A percentile compares a stretch with the other conserved stretches of the same genome.
phyloP scores from a whole-genome alignment of 306 rosid species.

The Astragalus membranaceus region DNA sequence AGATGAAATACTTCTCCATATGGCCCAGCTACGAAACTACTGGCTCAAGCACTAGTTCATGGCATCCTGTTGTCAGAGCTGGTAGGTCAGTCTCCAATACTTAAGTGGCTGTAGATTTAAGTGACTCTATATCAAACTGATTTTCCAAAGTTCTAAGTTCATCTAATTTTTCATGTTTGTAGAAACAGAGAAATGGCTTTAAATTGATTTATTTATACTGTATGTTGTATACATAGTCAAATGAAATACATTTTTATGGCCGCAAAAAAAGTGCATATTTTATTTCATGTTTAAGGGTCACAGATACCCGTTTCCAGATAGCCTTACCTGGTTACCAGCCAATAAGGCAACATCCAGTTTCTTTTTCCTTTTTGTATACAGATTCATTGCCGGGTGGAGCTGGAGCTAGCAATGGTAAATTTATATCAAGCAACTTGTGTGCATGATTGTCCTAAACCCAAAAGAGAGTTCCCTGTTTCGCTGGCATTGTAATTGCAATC shows the following conservation, averaged over 20 bases:
- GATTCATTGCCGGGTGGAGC: too few species aligned
- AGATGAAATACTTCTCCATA: slow-evolving; percentile 86
- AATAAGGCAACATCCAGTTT: not conserved
- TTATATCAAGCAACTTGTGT: too few species aligned
- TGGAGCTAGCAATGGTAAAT: not conserved
- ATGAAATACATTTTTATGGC: not conserved
- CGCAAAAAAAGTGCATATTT: not conserved
- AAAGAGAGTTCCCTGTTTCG: too few species aligned
- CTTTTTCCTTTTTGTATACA: too few species aligned
- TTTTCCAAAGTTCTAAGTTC: not conserved
- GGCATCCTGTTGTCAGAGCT: not conserved
- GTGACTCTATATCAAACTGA: not conserved
- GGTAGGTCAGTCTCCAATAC: slow-evolving; percentile 1
- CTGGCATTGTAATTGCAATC: too few species aligned
- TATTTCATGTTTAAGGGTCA: not conserved
- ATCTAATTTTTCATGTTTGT: slow-evolving; percentile 2
- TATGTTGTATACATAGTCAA: not conserved
- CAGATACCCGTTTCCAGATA: slow-evolving; percentile 6
- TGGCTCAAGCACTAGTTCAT: slow-evolving; percentile 83
- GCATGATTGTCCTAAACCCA: too few species aligned
- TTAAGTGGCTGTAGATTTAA: slow-evolving; percentile 3
- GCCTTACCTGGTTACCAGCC: not conserved
- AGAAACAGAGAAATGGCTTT: not conserved
- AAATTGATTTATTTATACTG: not conserved
- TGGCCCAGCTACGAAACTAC: slow-evolving; percentile 92